These are phyloP conservation scores for Paecilomyces sp. DNA, from an alignment of 2,329 filamentous ascomycete genomes.

Conservation along the genomic window DNA sequence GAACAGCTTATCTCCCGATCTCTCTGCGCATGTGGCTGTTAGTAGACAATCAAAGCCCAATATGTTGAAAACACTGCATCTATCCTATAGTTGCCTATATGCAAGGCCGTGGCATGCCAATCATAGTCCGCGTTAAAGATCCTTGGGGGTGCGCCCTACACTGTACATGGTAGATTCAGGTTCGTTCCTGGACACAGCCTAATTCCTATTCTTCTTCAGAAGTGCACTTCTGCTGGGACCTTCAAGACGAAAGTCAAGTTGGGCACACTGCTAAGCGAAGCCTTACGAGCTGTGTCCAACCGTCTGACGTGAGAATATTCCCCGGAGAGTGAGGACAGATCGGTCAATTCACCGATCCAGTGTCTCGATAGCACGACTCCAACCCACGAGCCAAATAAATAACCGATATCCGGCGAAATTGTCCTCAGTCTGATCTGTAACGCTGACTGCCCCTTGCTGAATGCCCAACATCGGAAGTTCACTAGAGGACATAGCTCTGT, in stretches of 20 bases:
- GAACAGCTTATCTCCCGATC: not conserved
- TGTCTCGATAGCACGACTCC: not conserved
- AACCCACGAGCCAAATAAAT: not conserved
- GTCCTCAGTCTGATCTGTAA: not conserved
- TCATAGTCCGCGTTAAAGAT: not conserved
- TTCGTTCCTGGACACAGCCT: not conserved
- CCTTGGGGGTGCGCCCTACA: not conserved
- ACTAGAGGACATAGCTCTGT: not conserved
- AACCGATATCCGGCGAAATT: not conserved
- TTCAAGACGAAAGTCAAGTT: not conserved
- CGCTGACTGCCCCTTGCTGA: not conserved
- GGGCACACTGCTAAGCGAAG: not conserved
- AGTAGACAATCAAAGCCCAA: not conserved
- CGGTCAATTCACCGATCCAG: not conserved
- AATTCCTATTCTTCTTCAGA: not conserved
- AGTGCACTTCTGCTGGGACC: not conserved
- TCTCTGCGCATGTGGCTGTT: not conserved
- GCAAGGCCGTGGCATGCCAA: not conserved
- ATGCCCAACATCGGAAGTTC: not conserved
- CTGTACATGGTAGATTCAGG: not conserved
- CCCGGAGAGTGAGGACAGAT: not conserved
- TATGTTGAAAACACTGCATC: constrained; percentile 5
- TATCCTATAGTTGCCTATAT: not conserved
- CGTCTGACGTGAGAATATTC: not conserved
- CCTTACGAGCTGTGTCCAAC: not conserved